A percentile compares a stretch with the other conserved stretches of the same genome.
These are phyloP conservation scores for Osmanthus fragrans DNA, from an alignment of 257 asterid genomes.

Conservation along the genomic window DNA sequence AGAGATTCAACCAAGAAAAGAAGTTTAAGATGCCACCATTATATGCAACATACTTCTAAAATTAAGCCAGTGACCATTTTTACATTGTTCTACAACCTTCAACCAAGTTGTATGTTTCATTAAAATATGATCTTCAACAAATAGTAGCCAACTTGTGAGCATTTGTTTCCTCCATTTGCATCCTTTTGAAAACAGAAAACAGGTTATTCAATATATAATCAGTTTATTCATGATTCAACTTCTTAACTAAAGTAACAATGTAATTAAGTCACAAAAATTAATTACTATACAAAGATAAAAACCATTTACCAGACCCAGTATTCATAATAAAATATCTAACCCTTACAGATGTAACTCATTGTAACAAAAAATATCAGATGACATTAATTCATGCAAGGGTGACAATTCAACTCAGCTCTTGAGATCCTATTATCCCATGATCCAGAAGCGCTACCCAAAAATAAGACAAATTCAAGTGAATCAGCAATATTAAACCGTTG, in stretches of 20 bases:
- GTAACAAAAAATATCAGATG: too few relatives aligned
- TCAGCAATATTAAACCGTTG: too few relatives aligned
- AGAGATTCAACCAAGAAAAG: slow-evolving; percentile 7
- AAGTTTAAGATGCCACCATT: not conserved
- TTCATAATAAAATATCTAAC: too few relatives aligned
- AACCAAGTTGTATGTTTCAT: not conserved
- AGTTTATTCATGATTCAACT: not conserved
- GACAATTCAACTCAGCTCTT: too few relatives aligned
- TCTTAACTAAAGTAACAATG: not conserved
- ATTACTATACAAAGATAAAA: too few relatives aligned
- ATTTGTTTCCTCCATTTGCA: not conserved
- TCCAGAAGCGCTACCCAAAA: too few relatives aligned
- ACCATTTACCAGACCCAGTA: not conserved
- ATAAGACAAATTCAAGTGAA: too few relatives aligned
- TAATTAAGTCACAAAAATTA: too few relatives aligned
- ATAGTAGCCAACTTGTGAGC: not conserved
- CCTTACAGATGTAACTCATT: too few relatives aligned
- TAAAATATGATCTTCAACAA: not conserved
- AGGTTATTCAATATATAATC: not conserved
- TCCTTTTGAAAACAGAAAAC: not conserved
- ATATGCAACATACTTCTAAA: not conserved
- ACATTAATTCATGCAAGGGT: too few relatives aligned
- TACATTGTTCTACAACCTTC: not conserved
- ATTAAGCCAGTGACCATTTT: not conserved
- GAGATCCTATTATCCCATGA: too few relatives aligned